Evolutionary conservation across 2,329 filamentous ascomycete genomes (phyloP), one percentile per base, ranked within the genome.

Genomic region (Pseudofabraea citricarpa): DNA sequence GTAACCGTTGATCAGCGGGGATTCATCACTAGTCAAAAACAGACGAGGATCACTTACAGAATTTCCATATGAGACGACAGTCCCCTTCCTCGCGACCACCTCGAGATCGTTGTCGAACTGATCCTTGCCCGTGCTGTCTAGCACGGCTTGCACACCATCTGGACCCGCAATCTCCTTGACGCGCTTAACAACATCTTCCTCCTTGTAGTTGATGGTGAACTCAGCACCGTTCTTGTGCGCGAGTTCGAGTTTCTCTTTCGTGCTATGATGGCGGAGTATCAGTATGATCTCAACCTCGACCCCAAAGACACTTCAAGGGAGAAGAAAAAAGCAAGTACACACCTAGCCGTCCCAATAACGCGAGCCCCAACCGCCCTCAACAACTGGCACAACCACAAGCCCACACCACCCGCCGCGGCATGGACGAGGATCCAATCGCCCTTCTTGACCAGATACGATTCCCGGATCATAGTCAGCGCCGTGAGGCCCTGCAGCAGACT

Each of bases 371-470:
- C 71, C 1, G 75, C 70, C 52, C 75, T 77, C 31, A 95, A 68
- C 53, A 95, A 67, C 71, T 94, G 88, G 29, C 80, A 81, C 21
- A 95, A 73, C 65, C 87, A 77, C 33, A 84, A 68, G 0, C 87
- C 87, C 1, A 89, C 87, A 13, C 90, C 90, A 13, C 90, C 90
- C 0, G 89, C 89, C 0, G 90, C 90, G 0, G 90, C 90, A 55
- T 93, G 88, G 13, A 95, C 80, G 2, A 95, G 77, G 0, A 89
- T 74, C 81, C 85, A 93, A 54, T 94, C 87, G 1, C 83, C 87
- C 52, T 79, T 73, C 61, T 88, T 72, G 6, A 91, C 87, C 1
- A 71, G 58, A 51, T 85, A 73, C 4, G 85, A 79, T 62, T 95
- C 89, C 44, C 83, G 79, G 46, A 89, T 78, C 22, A 95, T 73